phyloP scores from a whole-genome alignment of 2,329 filamentous ascomycete species.

The Colletotrichum viniferum region DNA sequence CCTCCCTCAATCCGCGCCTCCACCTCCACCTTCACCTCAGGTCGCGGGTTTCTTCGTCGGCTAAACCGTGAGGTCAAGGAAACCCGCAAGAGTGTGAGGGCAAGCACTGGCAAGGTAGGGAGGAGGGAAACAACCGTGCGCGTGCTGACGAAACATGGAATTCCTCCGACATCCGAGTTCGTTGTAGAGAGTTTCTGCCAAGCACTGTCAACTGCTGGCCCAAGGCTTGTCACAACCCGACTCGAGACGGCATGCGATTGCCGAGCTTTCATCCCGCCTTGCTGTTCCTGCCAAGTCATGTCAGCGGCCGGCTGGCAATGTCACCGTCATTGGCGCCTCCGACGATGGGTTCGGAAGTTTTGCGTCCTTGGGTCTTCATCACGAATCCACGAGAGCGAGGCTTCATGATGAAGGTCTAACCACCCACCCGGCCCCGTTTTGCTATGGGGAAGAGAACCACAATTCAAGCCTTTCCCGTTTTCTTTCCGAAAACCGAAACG shows the following conservation, averaged over 20 bases:
- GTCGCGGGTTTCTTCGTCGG: background rate
- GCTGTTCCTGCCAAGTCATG: conserved; percentile 3
- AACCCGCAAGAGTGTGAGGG: background rate
- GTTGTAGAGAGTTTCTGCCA: conserved; percentile 5
- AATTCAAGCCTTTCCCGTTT: conserved; percentile 1
- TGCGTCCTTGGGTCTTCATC: background rate
- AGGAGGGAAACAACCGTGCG: conserved; percentile 11
- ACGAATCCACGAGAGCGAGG: background rate
- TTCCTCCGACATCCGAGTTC: conserved; percentile 1
- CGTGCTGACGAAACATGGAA: conserved; percentile 10
- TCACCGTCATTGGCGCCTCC: background rate
- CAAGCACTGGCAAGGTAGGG: background rate
- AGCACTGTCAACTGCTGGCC: conserved; percentile 16
- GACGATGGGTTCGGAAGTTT: background rate
- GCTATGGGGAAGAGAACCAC: background rate
- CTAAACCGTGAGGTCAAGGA: background rate
- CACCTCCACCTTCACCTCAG: background rate
- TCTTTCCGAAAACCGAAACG: conserved; percentile 5
- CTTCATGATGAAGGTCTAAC: background rate
- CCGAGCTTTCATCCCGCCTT: conserved; percentile 18
- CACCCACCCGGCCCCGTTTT: background rate
- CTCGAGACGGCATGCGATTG: conserved; percentile 6
- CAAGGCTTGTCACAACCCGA: conserved; percentile 14
- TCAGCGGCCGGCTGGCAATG: conserved; percentile 3
- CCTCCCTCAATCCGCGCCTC: background rate